Base-by-base conservation (phyloP, 768 basidiomycete species). In the Pholiota molesta region DNA sequence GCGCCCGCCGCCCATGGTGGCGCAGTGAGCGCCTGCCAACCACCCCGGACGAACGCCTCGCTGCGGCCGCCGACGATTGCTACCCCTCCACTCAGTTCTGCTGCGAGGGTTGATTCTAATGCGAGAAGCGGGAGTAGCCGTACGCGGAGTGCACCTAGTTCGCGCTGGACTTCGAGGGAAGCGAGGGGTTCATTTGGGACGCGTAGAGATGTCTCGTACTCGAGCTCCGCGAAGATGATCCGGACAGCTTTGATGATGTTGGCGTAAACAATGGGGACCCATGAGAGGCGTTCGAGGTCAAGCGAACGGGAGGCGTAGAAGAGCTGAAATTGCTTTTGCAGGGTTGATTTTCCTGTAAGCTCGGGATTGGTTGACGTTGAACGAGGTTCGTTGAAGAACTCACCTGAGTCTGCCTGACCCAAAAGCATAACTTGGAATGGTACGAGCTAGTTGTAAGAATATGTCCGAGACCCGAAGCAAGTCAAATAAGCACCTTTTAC, bases 291-390 rank as follows among this genome's bases (percentile, higher is more conserved):
- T 75, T 90, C 89, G 55, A 80, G 76, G 47, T 93, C 89, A 37
- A 94, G 83, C 0, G 87, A 78, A 60, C 83, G 80, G 2, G 89
- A 86, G 8, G 91, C 87, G 68, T 92, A 92, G 74, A 87, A 89
- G 0, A 93, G 80, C 69, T 94, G 91, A 69, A 94, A 91, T 72
- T 94, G 91, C 69, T 93, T 93, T 69, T 89, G 90, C 13, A 94
- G 80, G 2, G 92, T 94, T 2, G 91, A 92, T 74, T 94, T 94
- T 39, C 91, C 91, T 75, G 55, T 37, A 13, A 23, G 3, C 14
- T 35, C 26, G 21, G 21, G 37, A 3, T 33, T 28, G 21, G 8
- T 23, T 28, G 49, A 8, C 42, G n/a, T 16, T 16, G 40, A 29
- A 35, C 21, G 31, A 49, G 40, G 35, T 21, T 55, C 23, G 23